phyloP scores from a whole-genome alignment of 2,329 filamentous ascomycete genomes.

The Celoporthe dispersa region DNA sequence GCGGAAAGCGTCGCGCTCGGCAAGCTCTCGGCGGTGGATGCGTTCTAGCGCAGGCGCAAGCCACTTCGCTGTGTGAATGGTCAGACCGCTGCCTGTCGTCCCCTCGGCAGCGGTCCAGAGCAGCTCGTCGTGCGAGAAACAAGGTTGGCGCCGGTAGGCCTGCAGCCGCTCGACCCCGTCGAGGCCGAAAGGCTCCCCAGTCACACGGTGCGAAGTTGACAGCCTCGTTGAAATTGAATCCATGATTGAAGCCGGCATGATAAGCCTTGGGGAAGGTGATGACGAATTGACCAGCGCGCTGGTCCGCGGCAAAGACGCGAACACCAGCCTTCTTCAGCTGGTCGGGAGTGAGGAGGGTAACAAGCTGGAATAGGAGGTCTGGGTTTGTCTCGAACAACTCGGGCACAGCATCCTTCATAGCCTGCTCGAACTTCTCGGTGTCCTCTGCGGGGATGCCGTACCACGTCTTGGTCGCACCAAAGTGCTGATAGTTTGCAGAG shows the following conservation, averaged over 20 bases:
- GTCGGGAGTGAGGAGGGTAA: slow-evolving; percentile 93
- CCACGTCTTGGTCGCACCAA: slow-evolving; percentile 98
- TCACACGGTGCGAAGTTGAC: slow-evolving; percentile 96
- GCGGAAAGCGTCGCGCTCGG: slow-evolving; percentile 70
- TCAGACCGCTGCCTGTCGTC: slow-evolving; percentile 65
- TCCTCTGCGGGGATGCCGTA: slow-evolving; percentile 96
- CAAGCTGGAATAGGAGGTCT: slow-evolving; percentile 92
- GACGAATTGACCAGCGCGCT: slow-evolving; percentile 93
- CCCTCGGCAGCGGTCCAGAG: slow-evolving; percentile 87
- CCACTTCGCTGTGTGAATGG: slow-evolving; percentile 94
- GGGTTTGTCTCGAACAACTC: slow-evolving; percentile 97
- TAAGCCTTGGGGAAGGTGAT: slow-evolving; percentile 97
- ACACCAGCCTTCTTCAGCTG: slow-evolving; percentile 93
- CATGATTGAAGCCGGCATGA: slow-evolving; percentile 97
- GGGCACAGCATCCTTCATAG: slow-evolving; percentile 93
- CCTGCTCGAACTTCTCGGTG: slow-evolving; percentile 90
- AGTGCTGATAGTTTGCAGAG: slow-evolving; percentile 97
- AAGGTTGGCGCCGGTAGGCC: slow-evolving; percentile 86
- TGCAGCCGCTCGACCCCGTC: slow-evolving; percentile 85
- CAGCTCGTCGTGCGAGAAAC: slow-evolving; percentile 96
- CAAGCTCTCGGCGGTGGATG: slow-evolving; percentile 74
- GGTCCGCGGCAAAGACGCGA: slow-evolving; percentile 91
- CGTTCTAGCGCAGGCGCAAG: slow-evolving; percentile 83
- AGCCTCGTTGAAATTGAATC: slow-evolving; percentile 98
- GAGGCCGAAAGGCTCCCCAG: slow-evolving; percentile 92